These are phyloP conservation scores for Ogataea parapolymorpha DNA, from an alignment of 805 yeast species.

Conservation along the genomic window DNA sequence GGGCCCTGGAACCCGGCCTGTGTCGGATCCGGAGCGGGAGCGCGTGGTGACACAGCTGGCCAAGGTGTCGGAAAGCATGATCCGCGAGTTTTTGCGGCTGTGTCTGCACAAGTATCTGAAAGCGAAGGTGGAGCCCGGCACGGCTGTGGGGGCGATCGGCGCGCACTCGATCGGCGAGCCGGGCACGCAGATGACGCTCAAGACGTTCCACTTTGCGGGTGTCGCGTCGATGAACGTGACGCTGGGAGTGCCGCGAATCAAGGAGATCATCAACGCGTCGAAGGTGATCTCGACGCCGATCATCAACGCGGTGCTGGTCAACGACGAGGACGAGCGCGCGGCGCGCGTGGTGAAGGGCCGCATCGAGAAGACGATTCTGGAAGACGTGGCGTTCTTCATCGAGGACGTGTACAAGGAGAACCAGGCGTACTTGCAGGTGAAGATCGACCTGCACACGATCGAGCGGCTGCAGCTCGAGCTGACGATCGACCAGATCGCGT, in stretches of 20 bases:
- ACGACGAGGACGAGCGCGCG: slow-evolving; percentile 92
- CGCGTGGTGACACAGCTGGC: slow-evolving; percentile 59
- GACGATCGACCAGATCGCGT: slow-evolving; percentile 79
- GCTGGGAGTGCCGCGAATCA: slow-evolving; percentile 98
- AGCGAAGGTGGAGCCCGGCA: slow-evolving; percentile 97
- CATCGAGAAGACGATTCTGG: slow-evolving; percentile 83
- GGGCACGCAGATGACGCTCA: slow-evolving; percentile 96
- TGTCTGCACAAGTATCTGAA: slow-evolving; percentile 79
- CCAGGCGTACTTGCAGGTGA: slow-evolving; percentile 74
- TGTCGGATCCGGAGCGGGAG: slow-evolving; percentile 27
- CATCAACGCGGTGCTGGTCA: slow-evolving; percentile 89
- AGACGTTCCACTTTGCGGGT: slow-evolving; percentile 88
- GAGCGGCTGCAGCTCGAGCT: slow-evolving; percentile 88
- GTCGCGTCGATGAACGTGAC: slow-evolving; percentile 99
- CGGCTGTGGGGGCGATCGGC: slow-evolving; percentile 99
- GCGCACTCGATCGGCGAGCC: slow-evolving; percentile 99
- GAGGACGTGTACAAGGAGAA: slow-evolving; percentile 90
- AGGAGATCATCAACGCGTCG: slow-evolving; percentile 96
- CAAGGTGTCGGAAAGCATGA: slow-evolving; percentile 60
- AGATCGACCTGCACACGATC: slow-evolving; percentile 78
- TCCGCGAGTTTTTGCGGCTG: slow-evolving; percentile 65
- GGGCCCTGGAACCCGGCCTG: slow-evolving; percentile 2
- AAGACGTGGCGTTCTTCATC: slow-evolving; percentile 83
- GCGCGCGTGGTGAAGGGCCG: slow-evolving; percentile 98
- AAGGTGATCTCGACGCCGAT: slow-evolving; percentile 94